Conservation (phyloP, 208 protist genomes). For the Leishmania mexicana region DNA sequence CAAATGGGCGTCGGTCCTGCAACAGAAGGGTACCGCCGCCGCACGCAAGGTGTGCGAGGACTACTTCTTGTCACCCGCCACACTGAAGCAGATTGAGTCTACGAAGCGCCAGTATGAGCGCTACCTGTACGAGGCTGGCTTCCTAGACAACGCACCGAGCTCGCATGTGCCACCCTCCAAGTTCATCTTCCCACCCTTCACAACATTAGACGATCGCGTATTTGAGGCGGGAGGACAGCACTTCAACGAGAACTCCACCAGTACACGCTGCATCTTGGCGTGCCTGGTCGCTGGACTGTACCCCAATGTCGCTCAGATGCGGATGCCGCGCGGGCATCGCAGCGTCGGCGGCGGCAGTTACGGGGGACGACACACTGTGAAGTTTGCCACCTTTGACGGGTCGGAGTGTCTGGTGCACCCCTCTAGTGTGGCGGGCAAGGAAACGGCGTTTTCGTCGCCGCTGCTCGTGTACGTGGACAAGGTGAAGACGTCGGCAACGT, state of each 20-base stretch:
- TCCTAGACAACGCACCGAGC: slow-evolving; percentile 61
- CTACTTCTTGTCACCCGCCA: slow-evolving; percentile 79
- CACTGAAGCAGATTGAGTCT: slow-evolving; percentile 86
- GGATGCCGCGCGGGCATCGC: slow-evolving; percentile 23
- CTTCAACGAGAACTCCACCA: slow-evolving; percentile 89
- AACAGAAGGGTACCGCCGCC: slow-evolving; percentile 48
- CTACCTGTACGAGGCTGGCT: slow-evolving; percentile 90
- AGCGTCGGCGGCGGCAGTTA: slow-evolving; percentile 1
- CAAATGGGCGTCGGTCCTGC: slow-evolving; percentile 56
- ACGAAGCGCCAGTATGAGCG: slow-evolving; percentile 94
- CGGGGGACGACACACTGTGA: slow-evolving; percentile 18
- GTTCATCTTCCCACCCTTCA: slow-evolving; percentile 70
- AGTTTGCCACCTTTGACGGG: slow-evolving; percentile 77
- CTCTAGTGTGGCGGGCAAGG: slow-evolving; percentile 85
- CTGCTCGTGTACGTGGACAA: slow-evolving; percentile 95
- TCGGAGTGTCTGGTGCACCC: slow-evolving; percentile 90
- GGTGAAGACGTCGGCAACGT: slow-evolving; percentile 92
- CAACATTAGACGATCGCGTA: slow-evolving; percentile 69
- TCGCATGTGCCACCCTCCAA: slow-evolving; percentile 27
- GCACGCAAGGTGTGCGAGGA: slow-evolving; percentile 76
- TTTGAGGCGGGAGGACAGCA: slow-evolving; percentile 83
- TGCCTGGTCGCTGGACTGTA: slow-evolving; percentile 95
- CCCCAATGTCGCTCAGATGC: slow-evolving; percentile 91
- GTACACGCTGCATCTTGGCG: slow-evolving; percentile 85
- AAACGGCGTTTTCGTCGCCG: slow-evolving; percentile 63